phyloP scores from a whole-genome alignment of 1,284 basidiomycete genomes.

The Spongispora temasekensis region DNA sequence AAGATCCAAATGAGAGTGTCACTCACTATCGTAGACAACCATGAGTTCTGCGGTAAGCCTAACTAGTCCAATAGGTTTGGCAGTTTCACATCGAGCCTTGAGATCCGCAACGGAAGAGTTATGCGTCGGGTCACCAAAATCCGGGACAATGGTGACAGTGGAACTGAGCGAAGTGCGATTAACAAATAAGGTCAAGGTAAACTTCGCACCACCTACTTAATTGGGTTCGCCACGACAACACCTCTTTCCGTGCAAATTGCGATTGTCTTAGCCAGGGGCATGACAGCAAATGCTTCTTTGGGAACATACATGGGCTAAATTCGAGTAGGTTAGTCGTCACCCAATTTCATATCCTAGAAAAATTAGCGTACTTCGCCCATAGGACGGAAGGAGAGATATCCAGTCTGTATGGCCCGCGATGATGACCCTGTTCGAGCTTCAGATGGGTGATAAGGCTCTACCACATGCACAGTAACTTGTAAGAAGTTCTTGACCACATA shows the following conservation, averaged over 20 bases:
- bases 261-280: constrained; percentile 58
- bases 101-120: constrained; percentile 49
- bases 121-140: constrained; percentile 49
- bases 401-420: constrained; percentile 31
- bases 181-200: neutral
- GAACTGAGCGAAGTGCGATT: constrained; percentile 39
- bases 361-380: constrained; percentile 58
- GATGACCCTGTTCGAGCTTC: constrained; percentile 32
- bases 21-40: constrained; percentile 71
- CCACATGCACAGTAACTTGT: constrained; percentile 51
- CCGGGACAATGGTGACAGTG: constrained; percentile 56
- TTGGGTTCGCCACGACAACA: constrained; percentile 64
- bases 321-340: constrained; percentile 4
- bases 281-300: constrained; percentile 62
- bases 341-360: neutral
- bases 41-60: constrained; percentile 59
- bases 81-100: constrained; percentile 57
- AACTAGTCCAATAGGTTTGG: constrained; percentile 68
- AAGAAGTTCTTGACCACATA: constrained; percentile 65
- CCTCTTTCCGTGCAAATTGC: constrained; percentile 64
- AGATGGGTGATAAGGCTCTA: constrained; percentile 42
- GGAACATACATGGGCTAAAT: constrained; percentile 65
- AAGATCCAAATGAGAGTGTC: neutral
- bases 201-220: constrained; percentile 45
- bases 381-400: constrained; percentile 48